Evolutionary conservation across 805 yeast genomes (phyloP), one percentile per base, ranked within the genome.

Genomic region (Blastobotrys attinorum): DNA sequence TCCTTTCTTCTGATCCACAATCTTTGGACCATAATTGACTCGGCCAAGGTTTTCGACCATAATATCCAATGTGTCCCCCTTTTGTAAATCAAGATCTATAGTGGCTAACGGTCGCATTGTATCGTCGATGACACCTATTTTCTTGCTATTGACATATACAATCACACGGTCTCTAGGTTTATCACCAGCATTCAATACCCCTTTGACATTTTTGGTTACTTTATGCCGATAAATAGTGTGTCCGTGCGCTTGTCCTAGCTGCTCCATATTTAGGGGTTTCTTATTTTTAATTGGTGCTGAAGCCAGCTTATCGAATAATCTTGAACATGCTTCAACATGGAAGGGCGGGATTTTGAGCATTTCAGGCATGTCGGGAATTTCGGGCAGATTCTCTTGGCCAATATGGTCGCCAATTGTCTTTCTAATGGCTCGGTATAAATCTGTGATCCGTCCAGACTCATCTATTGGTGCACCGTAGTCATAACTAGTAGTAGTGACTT

Each of bases 391-490:
- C 4, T 38, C 31, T 7, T 11, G 7, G 29, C 29, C 29, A 25
- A 25, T 7, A 25, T 25, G 11, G 11, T 7, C 29, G 11, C 7
- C 11, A 29, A 40, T 10, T 7, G 43, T 13, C 21, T 21, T 23
- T 21, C 43, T 31, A 23, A 40, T 17, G 6, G 37, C 43, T 5
- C 13, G 16, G 25, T 40, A 40, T 11, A 33, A 13, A 10, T n/a
- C 43, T 3, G 43, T 40, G n/a, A 31, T 23, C n/a, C 37, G 21
- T n/a, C 43, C 43, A 13, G 37, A 31, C 37, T 40, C 43, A 27
- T 40, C 43, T 22, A 40, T 29, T 10, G 43, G 43, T 18, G 43
- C 43, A 15, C 43, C 43, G 13, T 40, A 40, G 22, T 40, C 43
- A n/a, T 40, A 40, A 21, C 29, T 18, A 3, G 43, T 31, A 23